Evolutionary conservation across 345 rosid genomes (phyloP).

Genomic region (Pistacia vera): DNA sequence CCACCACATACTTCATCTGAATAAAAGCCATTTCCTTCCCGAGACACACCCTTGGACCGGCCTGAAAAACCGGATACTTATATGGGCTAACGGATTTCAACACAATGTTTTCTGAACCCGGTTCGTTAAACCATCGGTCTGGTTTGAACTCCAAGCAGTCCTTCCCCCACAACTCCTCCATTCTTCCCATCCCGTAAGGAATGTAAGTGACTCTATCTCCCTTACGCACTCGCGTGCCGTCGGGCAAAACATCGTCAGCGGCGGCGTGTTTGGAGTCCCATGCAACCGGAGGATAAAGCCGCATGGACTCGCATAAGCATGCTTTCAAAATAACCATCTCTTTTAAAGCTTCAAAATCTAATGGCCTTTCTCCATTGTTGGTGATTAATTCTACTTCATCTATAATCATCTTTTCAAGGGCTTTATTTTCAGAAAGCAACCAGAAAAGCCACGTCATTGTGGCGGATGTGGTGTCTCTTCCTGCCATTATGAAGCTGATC

Average conservation of each 20-base stretch:
- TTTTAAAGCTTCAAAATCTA: constrained; percentile 42
- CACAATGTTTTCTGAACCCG: constrained; percentile 16
- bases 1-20: constrained; percentile 77
- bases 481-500: constrained; percentile 72
- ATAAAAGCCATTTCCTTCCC: constrained; percentile 79
- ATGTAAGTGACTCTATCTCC: constrained; percentile 64
- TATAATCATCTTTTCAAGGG: constrained; percentile 32
- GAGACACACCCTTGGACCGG: constrained; percentile 73
- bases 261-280: constrained; percentile 73
- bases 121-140: constrained; percentile 55
- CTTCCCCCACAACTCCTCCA: constrained; percentile 71
- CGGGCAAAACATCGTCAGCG: constrained; percentile 56
- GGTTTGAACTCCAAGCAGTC: constrained; percentile 70
- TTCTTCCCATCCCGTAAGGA: constrained; percentile 79
- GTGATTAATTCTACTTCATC: constrained; percentile 33
- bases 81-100: constrained; percentile 49
- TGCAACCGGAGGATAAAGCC: constrained; percentile 78
- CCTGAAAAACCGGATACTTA: constrained; percentile 70
- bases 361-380: not conserved
- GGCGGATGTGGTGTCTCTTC: constrained; percentile 70
- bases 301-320: constrained; percentile 64
- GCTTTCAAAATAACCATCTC: constrained; percentile 58
- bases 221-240: constrained; percentile 54
- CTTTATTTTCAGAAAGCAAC: constrained; percentile 43
- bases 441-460: constrained; percentile 81